Evolutionary conservation across 1,284 basidiomycete species (phyloP).

Genomic region (Afroboletus lepidellus): DNA sequence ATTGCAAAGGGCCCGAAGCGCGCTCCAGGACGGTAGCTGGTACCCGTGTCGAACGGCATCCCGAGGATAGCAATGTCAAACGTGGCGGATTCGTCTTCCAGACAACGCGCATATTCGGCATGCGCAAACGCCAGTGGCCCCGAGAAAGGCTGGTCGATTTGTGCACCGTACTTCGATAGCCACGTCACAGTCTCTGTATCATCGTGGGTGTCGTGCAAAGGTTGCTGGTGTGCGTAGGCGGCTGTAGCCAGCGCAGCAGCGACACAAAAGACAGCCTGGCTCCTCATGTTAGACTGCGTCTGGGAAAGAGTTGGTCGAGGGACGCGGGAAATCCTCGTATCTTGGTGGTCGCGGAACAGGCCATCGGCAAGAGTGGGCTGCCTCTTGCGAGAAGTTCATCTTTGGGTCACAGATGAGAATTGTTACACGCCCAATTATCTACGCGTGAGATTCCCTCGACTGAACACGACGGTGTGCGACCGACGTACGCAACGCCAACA

Average conservation of each 20-base stretch:
- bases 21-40: slow-evolving; percentile 70
- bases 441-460: slow-evolving; percentile 3
- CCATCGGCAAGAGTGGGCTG: too few species aligned
- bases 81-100: slow-evolving; percentile 51
- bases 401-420: too few species aligned
- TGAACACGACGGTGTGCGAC: slow-evolving; percentile 24
- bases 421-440: too few species aligned
- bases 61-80: slow-evolving; percentile 80
- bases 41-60: slow-evolving; percentile 79
- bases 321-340: background rate
- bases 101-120: slow-evolving; percentile 64
- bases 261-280: background rate
- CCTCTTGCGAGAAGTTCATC: too few species aligned
- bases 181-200: slow-evolving; percentile 40
- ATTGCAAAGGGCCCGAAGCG: slow-evolving; percentile 83
- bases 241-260: slow-evolving; percentile 1
- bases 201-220: slow-evolving; percentile 8
- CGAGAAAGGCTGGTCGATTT: slow-evolving; percentile 66
- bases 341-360: too few species aligned
- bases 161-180: slow-evolving; percentile 69
- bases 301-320: background rate
- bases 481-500: slow-evolving; percentile 27
- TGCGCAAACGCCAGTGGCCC: slow-evolving; percentile 76
- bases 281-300: slow-evolving; percentile 12
- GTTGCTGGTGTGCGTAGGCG: slow-evolving; percentile 13